These are phyloP conservation scores for Pseudohalonectria lignicola DNA, from an alignment of 2,329 filamentous ascomycete genomes.

Conservation along the genomic window DNA sequence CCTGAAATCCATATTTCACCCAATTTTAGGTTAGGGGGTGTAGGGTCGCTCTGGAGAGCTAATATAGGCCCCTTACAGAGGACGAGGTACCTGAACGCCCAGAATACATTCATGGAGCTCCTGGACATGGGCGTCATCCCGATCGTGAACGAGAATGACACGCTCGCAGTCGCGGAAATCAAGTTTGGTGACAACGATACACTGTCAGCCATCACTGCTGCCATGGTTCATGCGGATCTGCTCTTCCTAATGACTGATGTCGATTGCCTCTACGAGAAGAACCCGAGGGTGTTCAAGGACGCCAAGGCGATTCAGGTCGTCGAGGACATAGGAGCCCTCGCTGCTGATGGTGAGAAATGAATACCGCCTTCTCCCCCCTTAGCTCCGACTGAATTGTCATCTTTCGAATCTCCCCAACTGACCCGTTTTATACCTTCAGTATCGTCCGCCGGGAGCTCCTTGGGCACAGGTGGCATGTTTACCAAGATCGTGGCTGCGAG, in stretches of 20 bases:
- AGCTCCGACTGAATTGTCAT: not conserved
- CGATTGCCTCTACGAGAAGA: constrained; percentile 94
- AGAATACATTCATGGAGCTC: constrained; percentile 86
- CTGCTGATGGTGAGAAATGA: constrained; percentile 57
- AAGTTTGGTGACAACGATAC: constrained; percentile 99
- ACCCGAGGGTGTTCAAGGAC: constrained; percentile 75
- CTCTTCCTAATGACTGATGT: constrained; percentile 99
- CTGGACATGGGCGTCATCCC: constrained; percentile 93
- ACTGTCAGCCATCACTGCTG: constrained; percentile 88
- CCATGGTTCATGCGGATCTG: constrained; percentile 94
- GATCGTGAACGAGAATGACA: constrained; percentile 99
- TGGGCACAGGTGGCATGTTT: constrained; percentile 94
- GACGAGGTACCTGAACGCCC: constrained; percentile 90
- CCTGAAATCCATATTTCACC: no score
- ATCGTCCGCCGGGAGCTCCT: constrained; percentile 74
- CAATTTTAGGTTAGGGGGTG: no score
- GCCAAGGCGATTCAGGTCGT: constrained; percentile 87
- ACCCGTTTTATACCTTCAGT: constrained; percentile 49
- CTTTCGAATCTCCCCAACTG: not conserved
- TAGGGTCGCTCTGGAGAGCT: no score
- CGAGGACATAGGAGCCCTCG: constrained; percentile 71
- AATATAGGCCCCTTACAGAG: no score
- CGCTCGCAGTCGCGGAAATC: constrained; percentile 91
- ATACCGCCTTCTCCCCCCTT: not conserved
- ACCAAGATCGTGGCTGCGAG: constrained; percentile 94